These are phyloP conservation scores for Neonectria faginata DNA, from an alignment of 2,329 filamentous ascomycete genomes.

Conservation along the genomic window DNA sequence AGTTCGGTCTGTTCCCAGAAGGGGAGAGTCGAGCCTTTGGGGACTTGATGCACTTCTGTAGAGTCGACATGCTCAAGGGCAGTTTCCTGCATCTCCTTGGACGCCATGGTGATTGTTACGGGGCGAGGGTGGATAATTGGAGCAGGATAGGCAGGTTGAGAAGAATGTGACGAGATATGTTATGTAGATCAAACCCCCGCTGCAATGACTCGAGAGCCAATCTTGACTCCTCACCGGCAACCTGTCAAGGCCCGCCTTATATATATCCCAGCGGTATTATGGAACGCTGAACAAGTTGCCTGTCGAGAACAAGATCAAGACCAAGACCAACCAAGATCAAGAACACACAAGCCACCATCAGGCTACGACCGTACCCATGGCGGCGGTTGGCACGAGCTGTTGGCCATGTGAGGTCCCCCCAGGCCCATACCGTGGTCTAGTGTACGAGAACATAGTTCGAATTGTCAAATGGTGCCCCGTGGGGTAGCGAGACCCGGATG, in stretches of 20 bases:
- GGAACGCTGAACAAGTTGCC: neutral
- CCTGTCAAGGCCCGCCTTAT: neutral
- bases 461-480: conserved; percentile 20
- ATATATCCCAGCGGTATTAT: neutral
- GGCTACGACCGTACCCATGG: neutral
- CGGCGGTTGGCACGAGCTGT: conserved; percentile 1
- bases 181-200: neutral
- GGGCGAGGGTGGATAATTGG: neutral
- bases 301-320: neutral
- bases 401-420: conserved; percentile 13
- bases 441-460: neutral
- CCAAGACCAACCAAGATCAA: neutral
- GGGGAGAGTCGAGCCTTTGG: conserved; percentile 31
- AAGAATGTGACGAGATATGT: neutral
- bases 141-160: neutral
- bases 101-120: conserved; percentile 19
- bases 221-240: neutral
- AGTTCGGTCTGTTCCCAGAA: conserved; percentile 43
- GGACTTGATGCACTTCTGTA: conserved; percentile 15
- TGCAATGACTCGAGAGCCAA: neutral
- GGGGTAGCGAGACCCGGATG: conserved; percentile 12
- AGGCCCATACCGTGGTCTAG: neutral
- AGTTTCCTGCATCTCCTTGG: conserved; percentile 22
- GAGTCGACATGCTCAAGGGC: conserved; percentile 28
- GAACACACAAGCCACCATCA: conserved; percentile 16